Base-by-base conservation (phyloP, 2,329 filamentous ascomycete genomes). In the Fusarium sp. region DNA sequence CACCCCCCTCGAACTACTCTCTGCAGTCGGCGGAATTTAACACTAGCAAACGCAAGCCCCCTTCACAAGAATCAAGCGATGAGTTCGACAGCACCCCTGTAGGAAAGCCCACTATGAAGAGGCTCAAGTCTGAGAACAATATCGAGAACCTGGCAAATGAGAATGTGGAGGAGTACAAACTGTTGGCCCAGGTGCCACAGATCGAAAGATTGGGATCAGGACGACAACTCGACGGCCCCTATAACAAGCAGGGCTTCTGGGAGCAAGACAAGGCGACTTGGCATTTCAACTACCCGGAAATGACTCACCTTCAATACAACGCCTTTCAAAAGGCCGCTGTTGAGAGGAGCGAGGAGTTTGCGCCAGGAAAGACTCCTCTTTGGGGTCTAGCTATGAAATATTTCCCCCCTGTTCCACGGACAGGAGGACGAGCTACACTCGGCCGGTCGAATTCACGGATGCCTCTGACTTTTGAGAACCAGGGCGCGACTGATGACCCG, bases 281-380 rank as follows among this genome's bases (percentile, higher is more conserved):
- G 86, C 90, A 92, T 72, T 83, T 91, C 5, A 80, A 88, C 60
- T 92, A 92, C 74, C 90, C 90, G 0, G 88, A 90, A 71, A 91
- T 92, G 89, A 91, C 87, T 1, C 86, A 89, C 65, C 82, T 89
- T 8, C 90, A 92, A 70, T 87, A 87, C 65, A 85, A 87, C 37
- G 87, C 86, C 2, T 91, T 91, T 79, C 81, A 84, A 20, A 79
- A 85, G n/a, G 89, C 87, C 17, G 89, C 90, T 1, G 76, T 82
- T 35, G 81, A 82, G 1, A 83, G 87, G 37, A 84, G 84, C 1
- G 90, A 92, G 74, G 81, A 85, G 22, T 92, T 92, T 63, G 81
- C 81, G 0, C 88, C 87, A 3, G 87, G 86, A 2, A 85, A 85
- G 67, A 85, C 87, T 3, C 83, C 82, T 0, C 80, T 91, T 25